Evolutionary conservation across 164 flowering plant genomes (phyloP).

Genomic region (Magnolia sinica): DNA sequence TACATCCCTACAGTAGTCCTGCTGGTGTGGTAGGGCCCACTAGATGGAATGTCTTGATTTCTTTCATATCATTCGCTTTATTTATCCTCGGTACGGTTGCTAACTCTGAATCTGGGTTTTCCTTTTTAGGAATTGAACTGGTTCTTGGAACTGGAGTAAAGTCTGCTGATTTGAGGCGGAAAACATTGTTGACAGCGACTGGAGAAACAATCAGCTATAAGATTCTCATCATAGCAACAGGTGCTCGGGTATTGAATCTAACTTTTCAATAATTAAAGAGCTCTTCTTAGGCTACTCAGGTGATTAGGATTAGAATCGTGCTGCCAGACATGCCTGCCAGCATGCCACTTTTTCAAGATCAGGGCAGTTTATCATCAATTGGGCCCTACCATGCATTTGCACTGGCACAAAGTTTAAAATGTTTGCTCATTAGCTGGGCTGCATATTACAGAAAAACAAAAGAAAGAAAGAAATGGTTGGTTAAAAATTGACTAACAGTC

Average conservation of each 20-base stretch:
- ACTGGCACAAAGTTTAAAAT: not conserved
- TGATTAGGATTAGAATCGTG: not conserved
- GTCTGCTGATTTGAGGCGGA: conserved; percentile 84
- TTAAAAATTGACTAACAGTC: too few species aligned
- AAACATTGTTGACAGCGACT: conserved; percentile 72
- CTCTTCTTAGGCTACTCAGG: not conserved
- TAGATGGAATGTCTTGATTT: not conserved
- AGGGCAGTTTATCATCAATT: not conserved
- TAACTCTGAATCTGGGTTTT: conserved; percentile 22
- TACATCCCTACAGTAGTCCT: too few species aligned
- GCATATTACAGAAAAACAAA: not conserved
- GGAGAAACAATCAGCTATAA: conserved; percentile 96
- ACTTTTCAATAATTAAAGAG: conserved; percentile 9
- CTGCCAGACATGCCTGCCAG: not conserved
- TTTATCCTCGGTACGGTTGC: conserved; percentile 8
- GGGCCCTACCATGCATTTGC: not conserved
- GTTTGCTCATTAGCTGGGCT: not conserved
- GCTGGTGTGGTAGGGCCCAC: not conserved
- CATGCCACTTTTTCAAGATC: not conserved
- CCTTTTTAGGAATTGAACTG: conserved; percentile 73
- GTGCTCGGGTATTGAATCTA: conserved; percentile 89
- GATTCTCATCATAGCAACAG: conserved; percentile 87
- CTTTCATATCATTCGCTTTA: not conserved
- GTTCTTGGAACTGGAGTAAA: conserved; percentile 87
- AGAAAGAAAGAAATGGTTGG: not conserved